A percentile compares a stretch with the other conserved stretches of the same genome.
Conservation (phyloP, 768 basidiomycete genomes). For the Holtermannia corniformis region DNA sequence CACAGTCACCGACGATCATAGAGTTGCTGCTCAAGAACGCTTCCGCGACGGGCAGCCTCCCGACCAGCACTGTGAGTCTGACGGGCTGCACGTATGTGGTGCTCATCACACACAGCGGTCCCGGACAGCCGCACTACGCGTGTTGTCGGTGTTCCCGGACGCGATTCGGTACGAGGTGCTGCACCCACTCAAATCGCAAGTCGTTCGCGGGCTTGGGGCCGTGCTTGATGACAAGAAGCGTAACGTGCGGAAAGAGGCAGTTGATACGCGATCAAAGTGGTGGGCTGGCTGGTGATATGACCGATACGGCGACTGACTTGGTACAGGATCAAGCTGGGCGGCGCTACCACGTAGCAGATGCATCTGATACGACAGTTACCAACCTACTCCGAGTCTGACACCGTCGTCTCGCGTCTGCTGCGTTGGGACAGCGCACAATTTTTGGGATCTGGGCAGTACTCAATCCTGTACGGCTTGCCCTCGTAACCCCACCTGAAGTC, state of each 20-base stretch:
- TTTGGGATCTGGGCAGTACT: too few relatives aligned
- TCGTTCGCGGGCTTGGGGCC: slow-evolving; percentile 64
- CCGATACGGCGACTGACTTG: not conserved
- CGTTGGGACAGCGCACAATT: too few relatives aligned
- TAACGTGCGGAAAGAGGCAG: slow-evolving; percentile 74
- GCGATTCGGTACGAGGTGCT: slow-evolving; percentile 72
- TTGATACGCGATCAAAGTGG: slow-evolving; percentile 56
- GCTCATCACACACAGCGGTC: slow-evolving; percentile 51
- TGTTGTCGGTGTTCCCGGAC: slow-evolving; percentile 62
- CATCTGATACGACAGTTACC: too few relatives aligned
- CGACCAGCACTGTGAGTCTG: not conserved
- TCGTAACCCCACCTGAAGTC: too few relatives aligned
- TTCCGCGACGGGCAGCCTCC: not conserved
- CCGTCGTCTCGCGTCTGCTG: too few relatives aligned
- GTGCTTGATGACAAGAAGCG: slow-evolving; percentile 83
- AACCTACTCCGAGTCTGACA: too few relatives aligned
- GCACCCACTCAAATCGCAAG: slow-evolving; percentile 64
- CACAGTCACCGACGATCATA: slow-evolving; percentile 64
- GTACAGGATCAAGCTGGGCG: not conserved
- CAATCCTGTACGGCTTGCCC: too few relatives aligned
- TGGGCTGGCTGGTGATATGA: slow-evolving; percentile 13
- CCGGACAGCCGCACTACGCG: slow-evolving; percentile 63
- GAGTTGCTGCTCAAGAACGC: slow-evolving; percentile 59
- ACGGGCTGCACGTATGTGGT: not conserved
- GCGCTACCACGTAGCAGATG: not conserved